Percentiles rank a stretch among this genome's conserved stretches.
Conservation (phyloP, 2,329 filamentous ascomycete species). For the Paraphoma chrysanthemicola region DNA sequence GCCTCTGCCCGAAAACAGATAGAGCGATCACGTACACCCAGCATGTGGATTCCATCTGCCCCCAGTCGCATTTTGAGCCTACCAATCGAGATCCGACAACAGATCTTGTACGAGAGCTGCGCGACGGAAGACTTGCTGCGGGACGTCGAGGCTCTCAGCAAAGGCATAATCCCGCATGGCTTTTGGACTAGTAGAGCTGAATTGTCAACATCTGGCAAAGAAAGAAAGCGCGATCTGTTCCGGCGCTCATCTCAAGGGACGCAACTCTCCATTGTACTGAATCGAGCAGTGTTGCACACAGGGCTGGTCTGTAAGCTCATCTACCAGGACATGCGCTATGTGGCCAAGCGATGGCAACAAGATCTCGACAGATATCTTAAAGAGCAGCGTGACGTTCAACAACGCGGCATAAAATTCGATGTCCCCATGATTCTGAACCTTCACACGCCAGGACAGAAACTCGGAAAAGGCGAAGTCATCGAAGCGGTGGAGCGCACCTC, state of each 20-base stretch:
- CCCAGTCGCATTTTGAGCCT: neutral
- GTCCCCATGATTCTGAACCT: neutral
- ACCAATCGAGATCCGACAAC: neutral
- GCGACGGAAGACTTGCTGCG: neutral
- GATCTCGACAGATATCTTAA: neutral
- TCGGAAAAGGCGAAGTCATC: neutral
- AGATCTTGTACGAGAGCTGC: neutral
- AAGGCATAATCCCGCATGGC: neutral
- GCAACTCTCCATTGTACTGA: neutral
- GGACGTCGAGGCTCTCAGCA: neutral
- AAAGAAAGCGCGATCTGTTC: neutral
- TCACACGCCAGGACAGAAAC: neutral
- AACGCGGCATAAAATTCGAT: neutral
- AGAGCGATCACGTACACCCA: neutral
- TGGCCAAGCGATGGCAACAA: constrained; percentile 8
- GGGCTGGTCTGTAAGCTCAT: constrained; percentile 11
- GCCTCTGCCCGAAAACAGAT: neutral
- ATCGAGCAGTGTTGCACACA: neutral
- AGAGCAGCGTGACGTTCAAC: neutral
- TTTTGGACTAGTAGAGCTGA: too few relatives aligned
- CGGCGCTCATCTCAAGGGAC: neutral
- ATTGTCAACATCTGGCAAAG: too few relatives aligned
- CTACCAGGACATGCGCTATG: constrained; percentile 16
- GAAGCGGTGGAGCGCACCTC: too few relatives aligned
- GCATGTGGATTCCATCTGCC: neutral